Conservation (phyloP, 1,139 yeast species). For the Yamadazyma aaseri region DNA sequence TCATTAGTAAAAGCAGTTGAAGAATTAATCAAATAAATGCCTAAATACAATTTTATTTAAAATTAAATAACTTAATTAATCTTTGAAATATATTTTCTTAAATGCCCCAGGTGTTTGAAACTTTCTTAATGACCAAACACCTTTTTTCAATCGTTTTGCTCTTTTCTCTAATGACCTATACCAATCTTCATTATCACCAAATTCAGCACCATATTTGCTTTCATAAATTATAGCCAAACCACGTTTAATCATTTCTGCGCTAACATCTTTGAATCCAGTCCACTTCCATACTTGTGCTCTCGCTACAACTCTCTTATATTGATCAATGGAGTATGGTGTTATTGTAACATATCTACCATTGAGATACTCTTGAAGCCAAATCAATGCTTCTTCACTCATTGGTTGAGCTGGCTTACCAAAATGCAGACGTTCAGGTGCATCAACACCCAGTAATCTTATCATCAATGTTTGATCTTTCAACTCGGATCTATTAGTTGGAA, state of each 20-base stretch:
- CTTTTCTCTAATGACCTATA: slow-evolving; percentile 58
- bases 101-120: slow-evolving; percentile 79
- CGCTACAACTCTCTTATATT: slow-evolving; percentile 86
- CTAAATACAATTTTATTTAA: too few species aligned
- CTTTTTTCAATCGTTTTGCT: slow-evolving; percentile 58
- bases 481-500: slow-evolving; percentile 41
- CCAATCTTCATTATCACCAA: slow-evolving; percentile 67
- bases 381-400: slow-evolving; percentile 76
- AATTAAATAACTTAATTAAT: neutral
- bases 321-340: slow-evolving; percentile 80
- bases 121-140: slow-evolving; percentile 65
- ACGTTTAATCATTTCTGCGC: slow-evolving; percentile 77
- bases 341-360: slow-evolving; percentile 68
- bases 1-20: slow-evolving; percentile 34
- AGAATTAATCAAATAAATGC: slow-evolving; percentile 24
- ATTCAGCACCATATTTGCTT: slow-evolving; percentile 77
- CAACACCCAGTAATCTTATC: slow-evolving; percentile 89
- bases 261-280: slow-evolving; percentile 74
- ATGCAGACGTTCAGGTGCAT: slow-evolving; percentile 95
- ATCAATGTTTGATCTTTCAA: slow-evolving; percentile 59
- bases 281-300: slow-evolving; percentile 73
- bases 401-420: slow-evolving; percentile 96
- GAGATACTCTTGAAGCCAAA: slow-evolving; percentile 67
- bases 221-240: slow-evolving; percentile 92
- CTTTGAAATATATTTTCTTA: slow-evolving; percentile 43